phyloP scores from a whole-genome alignment of 306 rosid species.

The Corylus heterophylla region DNA sequence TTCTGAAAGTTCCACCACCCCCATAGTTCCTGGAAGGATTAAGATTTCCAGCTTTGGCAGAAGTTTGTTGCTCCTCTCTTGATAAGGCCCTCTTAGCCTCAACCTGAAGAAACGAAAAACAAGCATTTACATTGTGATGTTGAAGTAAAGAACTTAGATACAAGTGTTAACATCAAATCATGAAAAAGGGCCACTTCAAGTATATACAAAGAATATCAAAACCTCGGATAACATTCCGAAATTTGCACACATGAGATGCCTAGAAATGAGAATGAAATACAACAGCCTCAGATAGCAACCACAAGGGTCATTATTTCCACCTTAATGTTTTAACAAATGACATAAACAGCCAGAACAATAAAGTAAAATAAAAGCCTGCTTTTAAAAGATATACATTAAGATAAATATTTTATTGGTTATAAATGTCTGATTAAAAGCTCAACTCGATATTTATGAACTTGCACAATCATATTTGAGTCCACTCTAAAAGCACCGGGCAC shows the following conservation, averaged over 20 bases:
- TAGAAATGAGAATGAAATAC: neutral
- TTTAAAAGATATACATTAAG: neutral
- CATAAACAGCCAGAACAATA: neutral
- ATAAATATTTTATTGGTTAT: neutral
- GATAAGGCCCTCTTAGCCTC: conserved; percentile 98
- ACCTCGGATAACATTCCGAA: neutral
- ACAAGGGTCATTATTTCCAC: neutral
- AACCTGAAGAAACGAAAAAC: conserved; percentile 70
- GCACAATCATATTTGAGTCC: neutral
- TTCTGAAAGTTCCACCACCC: conserved; percentile 78
- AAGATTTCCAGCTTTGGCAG: conserved; percentile 70
- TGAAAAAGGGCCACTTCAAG: neutral
- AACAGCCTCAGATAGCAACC: neutral
- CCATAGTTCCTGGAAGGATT: conserved; percentile 64
- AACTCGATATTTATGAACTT: neutral
- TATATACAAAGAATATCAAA: neutral
- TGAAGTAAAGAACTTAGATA: neutral
- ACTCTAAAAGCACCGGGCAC: neutral
- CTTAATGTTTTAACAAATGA: neutral
- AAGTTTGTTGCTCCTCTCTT: conserved; percentile 93
- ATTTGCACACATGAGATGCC: neutral
- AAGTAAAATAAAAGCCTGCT: neutral
- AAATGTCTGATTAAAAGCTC: neutral
- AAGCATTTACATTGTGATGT: conserved; percentile 2
- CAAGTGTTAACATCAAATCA: conserved; percentile 4